Percentiles rank a stretch among this genome's conserved stretches.
These are phyloP conservation scores for Citrus maxima DNA, from an alignment of 345 rosid species.

Conservation along the genomic window DNA sequence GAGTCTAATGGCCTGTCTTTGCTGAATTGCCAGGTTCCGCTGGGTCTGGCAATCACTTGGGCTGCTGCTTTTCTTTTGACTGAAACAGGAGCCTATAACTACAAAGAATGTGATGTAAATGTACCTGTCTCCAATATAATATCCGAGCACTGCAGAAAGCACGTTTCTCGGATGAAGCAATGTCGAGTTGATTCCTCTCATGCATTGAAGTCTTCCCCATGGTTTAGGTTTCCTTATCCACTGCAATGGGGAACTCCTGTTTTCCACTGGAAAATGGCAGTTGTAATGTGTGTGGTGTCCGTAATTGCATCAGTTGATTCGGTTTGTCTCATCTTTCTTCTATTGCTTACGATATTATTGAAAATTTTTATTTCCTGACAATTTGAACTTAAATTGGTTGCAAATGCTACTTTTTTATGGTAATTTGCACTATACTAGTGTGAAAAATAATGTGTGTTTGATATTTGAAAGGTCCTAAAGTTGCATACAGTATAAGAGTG, in stretches of 20 bases:
- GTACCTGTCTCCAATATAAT: conserved; percentile 74
- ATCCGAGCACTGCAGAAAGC: conserved; percentile 86
- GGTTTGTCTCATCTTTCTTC: conserved; percentile 43
- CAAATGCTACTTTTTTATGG: neutral
- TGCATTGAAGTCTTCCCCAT: conserved; percentile 79
- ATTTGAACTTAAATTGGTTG: conserved; percentile 5
- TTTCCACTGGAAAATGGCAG: conserved; percentile 84
- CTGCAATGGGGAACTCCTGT: conserved; percentile 98
- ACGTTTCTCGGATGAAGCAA: conserved; percentile 72
- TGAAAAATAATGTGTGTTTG: neutral
- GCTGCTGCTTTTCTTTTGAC: conserved; percentile 87
- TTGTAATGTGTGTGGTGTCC: conserved; percentile 88
- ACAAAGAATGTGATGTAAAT: conserved; percentile 79
- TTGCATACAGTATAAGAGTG: neutral
- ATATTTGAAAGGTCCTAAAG: neutral
- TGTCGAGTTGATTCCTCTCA: conserved; percentile 89
- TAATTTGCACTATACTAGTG: neutral
- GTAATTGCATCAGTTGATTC: conserved; percentile 86
- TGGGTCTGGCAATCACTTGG: conserved; percentile 96
- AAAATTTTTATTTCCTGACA: conserved; percentile 1
- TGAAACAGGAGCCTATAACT: conserved; percentile 73
- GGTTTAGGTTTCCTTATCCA: conserved; percentile 98
- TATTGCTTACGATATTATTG: neutral
- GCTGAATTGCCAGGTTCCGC: conserved; percentile 63
- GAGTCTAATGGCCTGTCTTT: neutral